phyloP scores from a whole-genome alignment of 345 rosid genomes.

The Linum lewisii region DNA sequence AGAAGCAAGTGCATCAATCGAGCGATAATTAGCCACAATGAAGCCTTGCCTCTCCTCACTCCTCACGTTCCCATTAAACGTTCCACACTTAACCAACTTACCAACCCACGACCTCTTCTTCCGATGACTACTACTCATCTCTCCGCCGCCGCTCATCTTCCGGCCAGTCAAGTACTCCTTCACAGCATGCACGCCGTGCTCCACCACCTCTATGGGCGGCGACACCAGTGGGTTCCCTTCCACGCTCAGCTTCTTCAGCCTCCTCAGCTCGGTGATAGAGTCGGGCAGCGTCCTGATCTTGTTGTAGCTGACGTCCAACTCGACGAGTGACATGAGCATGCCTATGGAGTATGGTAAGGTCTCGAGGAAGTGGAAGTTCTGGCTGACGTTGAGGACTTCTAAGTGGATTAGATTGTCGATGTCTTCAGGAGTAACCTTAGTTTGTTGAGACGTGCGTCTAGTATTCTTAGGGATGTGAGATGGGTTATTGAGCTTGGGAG shows the following conservation, averaged over 20 bases:
- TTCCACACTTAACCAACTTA: constrained; percentile 38
- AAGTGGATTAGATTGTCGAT: constrained; percentile 65
- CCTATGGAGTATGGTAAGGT: constrained; percentile 55
- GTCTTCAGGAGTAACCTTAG: constrained; percentile 66
- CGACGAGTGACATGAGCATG: constrained; percentile 60
- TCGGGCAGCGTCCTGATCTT: constrained; percentile 51
- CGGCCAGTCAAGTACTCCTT: constrained; percentile 51
- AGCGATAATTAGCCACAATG: not conserved
- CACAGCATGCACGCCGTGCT: constrained; percentile 44
- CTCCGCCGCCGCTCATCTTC: constrained; percentile 29
- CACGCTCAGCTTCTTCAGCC: constrained; percentile 49
- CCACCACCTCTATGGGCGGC: constrained; percentile 62
- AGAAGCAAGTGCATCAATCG: constrained; percentile 1
- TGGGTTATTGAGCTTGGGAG: constrained; percentile 67
- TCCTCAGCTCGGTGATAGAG: constrained; percentile 67
- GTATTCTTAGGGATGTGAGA: constrained; percentile 40
- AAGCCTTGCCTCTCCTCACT: not conserved
- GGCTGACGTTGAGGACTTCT: constrained; percentile 66
- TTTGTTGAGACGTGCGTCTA: constrained; percentile 76
- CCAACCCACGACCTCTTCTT: constrained; percentile 59
- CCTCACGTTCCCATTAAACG: too few species aligned
- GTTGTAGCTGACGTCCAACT: constrained; percentile 76
- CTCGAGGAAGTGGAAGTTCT: constrained; percentile 66
- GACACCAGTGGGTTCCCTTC: constrained; percentile 82
- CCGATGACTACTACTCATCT: constrained; percentile 5